Base-by-base conservation (phyloP, 148 eudicot species). In the Spergularia marina region DNA sequence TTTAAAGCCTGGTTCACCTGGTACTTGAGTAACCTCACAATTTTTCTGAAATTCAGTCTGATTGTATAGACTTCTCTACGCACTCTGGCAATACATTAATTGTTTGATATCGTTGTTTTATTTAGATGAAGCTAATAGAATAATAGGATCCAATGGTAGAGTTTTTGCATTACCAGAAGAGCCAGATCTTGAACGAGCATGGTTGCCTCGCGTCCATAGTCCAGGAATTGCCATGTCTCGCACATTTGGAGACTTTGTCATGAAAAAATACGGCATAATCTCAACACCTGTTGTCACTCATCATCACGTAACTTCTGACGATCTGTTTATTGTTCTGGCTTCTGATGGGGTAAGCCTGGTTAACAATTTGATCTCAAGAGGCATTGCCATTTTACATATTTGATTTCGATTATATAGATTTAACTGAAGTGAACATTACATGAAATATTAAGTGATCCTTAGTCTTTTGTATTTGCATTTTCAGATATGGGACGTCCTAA, bases 201-300 rank as follows among this genome's bases (percentile, higher is more conserved):
- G 98, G 98, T 73, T 94, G 79, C 98, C 98, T 16, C 82, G 84
- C 63, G 79, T 83, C 54, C 79, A 87, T 44, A 87, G 89, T 1
- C 98, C 98, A 21, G 98, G 98, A 40, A 82, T 94, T 72, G 98
- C 98, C 59, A 94, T 94, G 98, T 94, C 98, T 21, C 83, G 98
- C 54, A 87, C 91, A 49, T 91, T 94, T 72, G 98, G 98, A 13
- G 98, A 94, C 83, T 89, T 86, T 78, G 87, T 91, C 75, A 73
- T 91, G 56, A 94, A 94, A 78, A 88, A 91, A 23, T 88, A 86
- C 69, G 98, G 98, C 60, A 77, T 94, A 68, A 91, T 90, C 18
- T 87, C 95, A 68, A 86, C 84, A 17, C 98, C 98, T 5, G 91
- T 89, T 44, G 82, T 95, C 80, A 89, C 83, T 70, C 86, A 86